Conservation (phyloP, 2,329 filamentous ascomycete species). For the Botryosphaeria dothidea region DNA sequence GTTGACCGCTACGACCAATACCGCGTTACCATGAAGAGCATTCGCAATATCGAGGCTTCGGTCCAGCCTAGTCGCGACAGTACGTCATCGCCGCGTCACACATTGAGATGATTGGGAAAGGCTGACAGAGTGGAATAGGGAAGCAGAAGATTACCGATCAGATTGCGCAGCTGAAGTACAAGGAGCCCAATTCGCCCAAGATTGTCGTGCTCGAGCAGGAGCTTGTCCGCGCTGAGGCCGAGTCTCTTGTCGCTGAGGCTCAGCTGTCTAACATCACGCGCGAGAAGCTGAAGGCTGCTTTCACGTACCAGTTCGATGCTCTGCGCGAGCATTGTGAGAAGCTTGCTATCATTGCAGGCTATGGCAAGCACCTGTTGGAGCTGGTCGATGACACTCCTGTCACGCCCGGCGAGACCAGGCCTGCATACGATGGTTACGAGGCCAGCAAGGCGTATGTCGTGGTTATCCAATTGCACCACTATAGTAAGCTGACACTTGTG, state of each 20-base stretch:
- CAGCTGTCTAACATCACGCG: constrained; percentile 99
- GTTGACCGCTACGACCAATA: constrained; percentile 99
- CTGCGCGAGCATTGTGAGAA: constrained; percentile 98
- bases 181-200: constrained; percentile 96
- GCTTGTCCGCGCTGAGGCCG: constrained; percentile 94
- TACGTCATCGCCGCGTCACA: constrained; percentile 50
- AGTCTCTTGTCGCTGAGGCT: constrained; percentile 97
- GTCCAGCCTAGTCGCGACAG: constrained; percentile 97
- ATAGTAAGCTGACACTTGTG: constrained; percentile 24
- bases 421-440: constrained; percentile 96
- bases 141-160: constrained; percentile 99
- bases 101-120: not conserved
- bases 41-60: constrained; percentile 97
- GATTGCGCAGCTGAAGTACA: constrained; percentile 98
- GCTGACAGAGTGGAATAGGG: constrained; percentile 51
- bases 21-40: constrained; percentile 98
- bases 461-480: not conserved
- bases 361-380: constrained; percentile 96
- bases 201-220: constrained; percentile 98
- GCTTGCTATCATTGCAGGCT: constrained; percentile 95
- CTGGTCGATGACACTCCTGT: constrained; percentile 95
- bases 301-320: constrained; percentile 97
- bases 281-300: constrained; percentile 98
- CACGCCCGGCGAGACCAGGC: constrained; percentile 92
- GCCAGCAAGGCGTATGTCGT: constrained; percentile 76